These are phyloP conservation scores for Colletotrichum spaethianum DNA, from an alignment of 2,329 filamentous ascomycete genomes.

Conservation along the genomic window DNA sequence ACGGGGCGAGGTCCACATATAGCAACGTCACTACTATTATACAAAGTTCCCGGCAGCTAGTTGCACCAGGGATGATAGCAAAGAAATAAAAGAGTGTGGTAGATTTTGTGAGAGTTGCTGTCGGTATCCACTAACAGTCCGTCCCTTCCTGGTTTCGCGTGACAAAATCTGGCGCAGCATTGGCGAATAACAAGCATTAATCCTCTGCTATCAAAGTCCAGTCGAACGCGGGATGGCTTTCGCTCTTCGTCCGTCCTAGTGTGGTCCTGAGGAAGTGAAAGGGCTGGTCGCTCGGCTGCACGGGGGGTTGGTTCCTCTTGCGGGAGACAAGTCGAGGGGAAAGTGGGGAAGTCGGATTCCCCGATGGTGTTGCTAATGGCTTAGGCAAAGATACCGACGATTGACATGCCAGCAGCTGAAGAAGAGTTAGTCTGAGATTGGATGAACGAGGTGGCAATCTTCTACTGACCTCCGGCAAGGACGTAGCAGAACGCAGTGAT, in stretches of 20 bases:
- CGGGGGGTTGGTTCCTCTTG: neutral
- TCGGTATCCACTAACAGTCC: conserved; percentile 13
- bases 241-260: neutral
- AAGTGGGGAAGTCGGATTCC: neutral
- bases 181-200: conserved; percentile 21
- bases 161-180: conserved; percentile 35
- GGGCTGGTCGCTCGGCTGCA: neutral
- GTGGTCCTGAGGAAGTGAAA: neutral
- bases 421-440: neutral
- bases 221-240: neutral
- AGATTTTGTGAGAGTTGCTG: conserved; percentile 34
- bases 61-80: conserved; percentile 1
- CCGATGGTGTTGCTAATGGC: conserved; percentile 1
- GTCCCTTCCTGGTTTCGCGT: conserved; percentile 2
- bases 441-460: neutral
- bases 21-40: conserved; percentile 37
- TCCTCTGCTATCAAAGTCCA: conserved; percentile 32
- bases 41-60: conserved; percentile 3
- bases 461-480: conserved; percentile 63
- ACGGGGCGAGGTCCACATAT: conserved; percentile 3
- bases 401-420: conserved; percentile 60
- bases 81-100: conserved; percentile 38
- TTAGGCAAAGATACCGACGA: conserved; percentile 63
- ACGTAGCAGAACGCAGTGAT: conserved; percentile 67
- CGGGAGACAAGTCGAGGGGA: conserved; percentile 2